phyloP scores from a whole-genome alignment of 306 rosid species.

The Prunus fruticosa region DNA sequence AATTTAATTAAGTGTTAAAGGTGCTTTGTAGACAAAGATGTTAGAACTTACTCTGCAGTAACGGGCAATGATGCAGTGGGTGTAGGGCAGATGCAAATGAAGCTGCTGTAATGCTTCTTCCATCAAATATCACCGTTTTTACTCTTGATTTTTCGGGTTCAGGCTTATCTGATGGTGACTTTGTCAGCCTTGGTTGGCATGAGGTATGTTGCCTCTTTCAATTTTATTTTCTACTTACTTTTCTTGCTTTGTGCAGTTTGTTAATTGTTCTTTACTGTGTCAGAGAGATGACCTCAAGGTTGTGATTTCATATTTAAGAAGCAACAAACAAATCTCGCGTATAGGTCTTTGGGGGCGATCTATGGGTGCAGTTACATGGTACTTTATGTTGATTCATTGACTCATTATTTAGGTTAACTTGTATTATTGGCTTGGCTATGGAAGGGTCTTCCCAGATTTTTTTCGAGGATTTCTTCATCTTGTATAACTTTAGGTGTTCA shows the following conservation, averaged over 20 bases:
- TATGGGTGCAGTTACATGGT: slow-evolving; percentile 99
- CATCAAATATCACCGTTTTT: slow-evolving; percentile 91
- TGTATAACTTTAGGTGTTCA: background rate
- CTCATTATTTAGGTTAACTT: background rate
- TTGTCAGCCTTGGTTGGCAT: slow-evolving; percentile 99
- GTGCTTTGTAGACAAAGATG: slow-evolving; percentile 3
- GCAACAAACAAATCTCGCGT: slow-evolving; percentile 69
- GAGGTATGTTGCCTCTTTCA: slow-evolving; percentile 56
- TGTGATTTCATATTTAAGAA: slow-evolving; percentile 79
- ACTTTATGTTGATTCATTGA: slow-evolving; percentile 23
- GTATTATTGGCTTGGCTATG: background rate
- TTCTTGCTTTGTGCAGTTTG: slow-evolving; percentile 19
- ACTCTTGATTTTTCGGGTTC: slow-evolving; percentile 98
- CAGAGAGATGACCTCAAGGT: slow-evolving; percentile 92
- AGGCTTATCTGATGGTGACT: slow-evolving; percentile 92
- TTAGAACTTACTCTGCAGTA: slow-evolving; percentile 19
- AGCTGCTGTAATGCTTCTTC: slow-evolving; percentile 89
- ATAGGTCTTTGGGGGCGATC: slow-evolving; percentile 99
- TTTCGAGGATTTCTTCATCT: background rate
- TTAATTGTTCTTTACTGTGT: slow-evolving; percentile 28
- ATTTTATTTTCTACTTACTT: slow-evolving; percentile 22
- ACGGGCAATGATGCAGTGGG: slow-evolving; percentile 72
- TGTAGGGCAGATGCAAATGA: slow-evolving; percentile 98
- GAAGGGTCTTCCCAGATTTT: background rate
- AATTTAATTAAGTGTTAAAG: slow-evolving; percentile 1